phyloP scores from a whole-genome alignment of 352 stramenopile species.

The Phytopythium litorale region DNA sequence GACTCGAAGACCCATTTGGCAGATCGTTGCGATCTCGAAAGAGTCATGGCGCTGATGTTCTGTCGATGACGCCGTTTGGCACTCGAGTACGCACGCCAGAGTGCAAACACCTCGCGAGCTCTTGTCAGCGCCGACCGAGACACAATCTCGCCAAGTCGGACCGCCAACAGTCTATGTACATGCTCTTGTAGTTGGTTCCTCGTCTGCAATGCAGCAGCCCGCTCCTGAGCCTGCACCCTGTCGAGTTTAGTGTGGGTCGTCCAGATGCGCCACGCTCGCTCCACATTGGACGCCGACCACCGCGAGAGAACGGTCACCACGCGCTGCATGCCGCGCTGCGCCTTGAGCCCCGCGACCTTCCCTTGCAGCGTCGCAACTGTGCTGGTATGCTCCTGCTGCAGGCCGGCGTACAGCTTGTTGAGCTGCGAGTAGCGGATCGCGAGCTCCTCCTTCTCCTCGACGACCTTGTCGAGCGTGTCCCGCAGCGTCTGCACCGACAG shows the following conservation, averaged over 20 bases:
- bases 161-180: neutral
- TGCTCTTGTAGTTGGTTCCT: neutral
- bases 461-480: slow-evolving; percentile 47
- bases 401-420: slow-evolving; percentile 24
- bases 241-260: slow-evolving; percentile 1
- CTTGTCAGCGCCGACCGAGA: neutral
- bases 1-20: slow-evolving; percentile 5
- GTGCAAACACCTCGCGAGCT: slow-evolving; percentile 11
- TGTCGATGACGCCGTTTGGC: slow-evolving; percentile 7
- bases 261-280: slow-evolving; percentile 42
- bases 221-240: neutral
- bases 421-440: slow-evolving; percentile 33
- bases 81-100: slow-evolving; percentile 7
- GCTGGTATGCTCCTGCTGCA: slow-evolving; percentile 25
- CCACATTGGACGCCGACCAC: slow-evolving; percentile 31
- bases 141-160: neutral
- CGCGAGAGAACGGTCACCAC: slow-evolving; percentile 19
- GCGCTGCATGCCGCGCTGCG: slow-evolving; percentile 13
- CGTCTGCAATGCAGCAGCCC: neutral
- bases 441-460: slow-evolving; percentile 72
- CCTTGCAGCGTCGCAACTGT: slow-evolving; percentile 17
- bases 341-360: slow-evolving; percentile 15
- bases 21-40: neutral
- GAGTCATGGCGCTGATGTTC: neutral
- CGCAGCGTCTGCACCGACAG: slow-evolving; percentile 48